Base-by-base conservation (phyloP, 2,329 filamentous ascomycete genomes). In the Aspergillus melleus region DNA sequence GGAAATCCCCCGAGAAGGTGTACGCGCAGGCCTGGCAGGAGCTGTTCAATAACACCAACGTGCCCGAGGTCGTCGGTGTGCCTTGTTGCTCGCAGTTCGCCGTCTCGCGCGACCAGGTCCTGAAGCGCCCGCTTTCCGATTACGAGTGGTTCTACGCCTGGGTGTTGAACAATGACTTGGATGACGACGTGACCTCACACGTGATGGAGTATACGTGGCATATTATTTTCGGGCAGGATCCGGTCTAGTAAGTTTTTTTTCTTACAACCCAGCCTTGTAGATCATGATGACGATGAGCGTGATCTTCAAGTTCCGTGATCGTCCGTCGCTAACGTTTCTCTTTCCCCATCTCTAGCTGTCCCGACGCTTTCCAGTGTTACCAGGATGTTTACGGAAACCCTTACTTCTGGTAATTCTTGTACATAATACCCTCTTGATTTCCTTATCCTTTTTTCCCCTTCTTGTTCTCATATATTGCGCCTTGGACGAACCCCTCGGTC, bases 71-170 rank as follows among this genome's bases (percentile, higher is more conserved):
- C 3, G 77, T 88, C 9, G 84, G 80, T 2, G 80, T 81, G 4
- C 79, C 84, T n/a, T 88, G 86, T 69, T 88, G 86, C 71, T 84
- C 85, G n/a, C 87, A 89, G 71, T 89, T 89, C 61, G 86, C 83
- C 0, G 83, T 88, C 8, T 83, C 84, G 4, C 75, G 79, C 19
- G 79, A 83, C 10, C 80, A 79, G 62, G 76, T 84, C 6, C 70
- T 69, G 3, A 70, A 77, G 61, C 74, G 77, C 14, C 73, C 75
- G 5, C 70, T 70, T 52, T 71, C 70, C 10, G 77, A 83, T 14
- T 84, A 84, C 61, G 67, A 77, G 44, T 68, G 74, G 10, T 79
- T 77, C 60, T 74, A 80, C 12, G 66, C 77, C 16, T 84, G 82
- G 81, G 66, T 84, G 8, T 59, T 82, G 11, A 69, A 78, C 0